phyloP scores from a whole-genome alignment of 768 basidiomycete species.

The Rubroboletus pulcherrimus region DNA sequence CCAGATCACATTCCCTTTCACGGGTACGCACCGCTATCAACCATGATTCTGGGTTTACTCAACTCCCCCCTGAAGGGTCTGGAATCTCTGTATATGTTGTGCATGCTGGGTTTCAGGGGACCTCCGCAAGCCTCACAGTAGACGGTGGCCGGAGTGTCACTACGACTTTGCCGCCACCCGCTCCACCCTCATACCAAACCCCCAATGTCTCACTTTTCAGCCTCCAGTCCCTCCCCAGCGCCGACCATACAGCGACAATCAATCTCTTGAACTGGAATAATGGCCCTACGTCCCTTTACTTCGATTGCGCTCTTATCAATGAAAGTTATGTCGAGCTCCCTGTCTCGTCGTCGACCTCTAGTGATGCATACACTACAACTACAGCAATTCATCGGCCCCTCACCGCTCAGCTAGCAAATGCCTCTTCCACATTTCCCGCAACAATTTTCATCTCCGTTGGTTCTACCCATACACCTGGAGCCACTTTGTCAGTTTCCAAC shows the following conservation, averaged over 20 bases:
- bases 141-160: conserved; percentile 2
- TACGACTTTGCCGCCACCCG: conserved; percentile 5
- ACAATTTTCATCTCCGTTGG: background rate
- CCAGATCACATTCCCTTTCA: conserved; percentile 14
- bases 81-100: conserved; percentile 15
- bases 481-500: background rate
- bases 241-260: conserved; percentile 9
- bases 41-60: background rate
- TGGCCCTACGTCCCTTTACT: conserved; percentile 5
- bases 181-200: conserved; percentile 9
- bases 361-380: background rate
- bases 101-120: conserved; percentile 11
- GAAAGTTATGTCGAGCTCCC: conserved; percentile 7
- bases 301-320: conserved; percentile 15
- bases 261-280: conserved; percentile 9
- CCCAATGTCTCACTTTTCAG: conserved; percentile 16
- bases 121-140: conserved; percentile 8
- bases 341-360: background rate
- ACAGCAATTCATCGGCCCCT: background rate
- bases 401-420: background rate
- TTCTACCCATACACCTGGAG: background rate
- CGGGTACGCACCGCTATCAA: conserved; percentile 1
- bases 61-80: conserved; percentile 5
- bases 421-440: background rate
- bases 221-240: conserved; percentile 7